Conservation (phyloP, 345 rosid genomes). For the Tarenaya hassleriana region DNA sequence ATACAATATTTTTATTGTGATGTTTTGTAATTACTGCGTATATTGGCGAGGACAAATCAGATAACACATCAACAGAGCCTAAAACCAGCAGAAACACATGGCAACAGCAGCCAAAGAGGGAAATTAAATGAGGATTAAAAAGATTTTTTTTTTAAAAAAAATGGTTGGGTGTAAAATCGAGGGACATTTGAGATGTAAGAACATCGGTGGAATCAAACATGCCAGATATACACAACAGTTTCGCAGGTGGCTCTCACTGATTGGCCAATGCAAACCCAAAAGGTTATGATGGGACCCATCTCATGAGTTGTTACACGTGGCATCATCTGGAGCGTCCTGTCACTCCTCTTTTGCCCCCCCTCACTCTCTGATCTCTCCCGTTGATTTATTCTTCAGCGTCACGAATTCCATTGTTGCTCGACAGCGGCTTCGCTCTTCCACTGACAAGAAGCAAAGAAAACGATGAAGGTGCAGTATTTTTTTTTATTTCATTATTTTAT, state of each 20-base stretch:
- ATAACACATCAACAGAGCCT: no score
- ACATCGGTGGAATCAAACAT: conserved; percentile 29
- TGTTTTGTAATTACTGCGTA: no score
- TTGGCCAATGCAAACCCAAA: conserved; percentile 18
- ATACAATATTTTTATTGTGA: no score
- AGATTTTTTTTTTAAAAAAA: neutral
- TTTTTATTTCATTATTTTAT: neutral
- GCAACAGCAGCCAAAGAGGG: conserved; percentile 3
- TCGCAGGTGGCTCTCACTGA: conserved; percentile 27
- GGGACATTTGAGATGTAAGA: conserved; percentile 5
- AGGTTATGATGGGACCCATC: conserved; percentile 28
- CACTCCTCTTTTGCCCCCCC: conserved; percentile 2
- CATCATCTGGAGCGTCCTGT: conserved; percentile 12
- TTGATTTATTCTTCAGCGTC: conserved; percentile 10
- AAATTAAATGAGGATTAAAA: conserved; percentile 9
- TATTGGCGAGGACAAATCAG: no score
- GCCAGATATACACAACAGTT: conserved; percentile 42
- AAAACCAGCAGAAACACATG: no score
- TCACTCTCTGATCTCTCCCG: neutral
- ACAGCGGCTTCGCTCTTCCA: conserved; percentile 1
- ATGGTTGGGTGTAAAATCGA: conserved; percentile 17
- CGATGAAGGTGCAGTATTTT: conserved; percentile 25
- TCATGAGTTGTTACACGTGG: conserved; percentile 31
- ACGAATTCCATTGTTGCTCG: conserved; percentile 10
- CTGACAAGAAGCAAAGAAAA: conserved; percentile 10